Conservation (phyloP, 2,329 filamentous ascomycete species). For the Herpomyces periplanetae region DNA sequence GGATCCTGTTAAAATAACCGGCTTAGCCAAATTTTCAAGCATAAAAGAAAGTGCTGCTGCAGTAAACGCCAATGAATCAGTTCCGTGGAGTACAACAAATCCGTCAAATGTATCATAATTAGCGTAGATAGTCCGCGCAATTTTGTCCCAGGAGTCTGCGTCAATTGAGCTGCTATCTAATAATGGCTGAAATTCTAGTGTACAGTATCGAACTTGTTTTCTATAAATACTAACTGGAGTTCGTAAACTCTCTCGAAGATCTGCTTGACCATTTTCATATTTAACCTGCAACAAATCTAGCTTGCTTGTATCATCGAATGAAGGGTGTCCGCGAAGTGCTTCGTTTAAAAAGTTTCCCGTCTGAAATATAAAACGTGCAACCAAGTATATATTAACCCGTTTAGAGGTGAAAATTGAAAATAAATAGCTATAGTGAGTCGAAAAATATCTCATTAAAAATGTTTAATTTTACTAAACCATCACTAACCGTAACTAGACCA, state of each 20-base stretch:
- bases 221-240: slow-evolving; percentile 45
- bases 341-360: slow-evolving; percentile 30
- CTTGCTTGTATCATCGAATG: slow-evolving; percentile 39
- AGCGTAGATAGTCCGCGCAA: slow-evolving; percentile 32
- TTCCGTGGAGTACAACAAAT: slow-evolving; percentile 65
- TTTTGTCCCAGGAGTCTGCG: slow-evolving; percentile 45
- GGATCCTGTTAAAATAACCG: slow-evolving; percentile 40
- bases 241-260: slow-evolving; percentile 23
- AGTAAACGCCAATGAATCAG: slow-evolving; percentile 58
- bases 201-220: slow-evolving; percentile 40
- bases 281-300: slow-evolving; percentile 14
- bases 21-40: slow-evolving; percentile 61
- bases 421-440: neutral
- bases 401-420: neutral
- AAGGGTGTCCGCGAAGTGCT: slow-evolving; percentile 40
- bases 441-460: slow-evolving; percentile 6
- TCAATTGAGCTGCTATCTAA: slow-evolving; percentile 72
- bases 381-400: neutral
- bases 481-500: slow-evolving; percentile 29
- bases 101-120: slow-evolving; percentile 70
- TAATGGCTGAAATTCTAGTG: slow-evolving; percentile 44
- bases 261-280: slow-evolving; percentile 9
- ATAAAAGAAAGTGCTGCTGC: slow-evolving; percentile 72
- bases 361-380: slow-evolving; percentile 4
- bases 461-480: slow-evolving; percentile 1